phyloP scores from a whole-genome alignment of 2,329 filamentous ascomycete genomes.

The Paecilomyces variotii region DNA sequence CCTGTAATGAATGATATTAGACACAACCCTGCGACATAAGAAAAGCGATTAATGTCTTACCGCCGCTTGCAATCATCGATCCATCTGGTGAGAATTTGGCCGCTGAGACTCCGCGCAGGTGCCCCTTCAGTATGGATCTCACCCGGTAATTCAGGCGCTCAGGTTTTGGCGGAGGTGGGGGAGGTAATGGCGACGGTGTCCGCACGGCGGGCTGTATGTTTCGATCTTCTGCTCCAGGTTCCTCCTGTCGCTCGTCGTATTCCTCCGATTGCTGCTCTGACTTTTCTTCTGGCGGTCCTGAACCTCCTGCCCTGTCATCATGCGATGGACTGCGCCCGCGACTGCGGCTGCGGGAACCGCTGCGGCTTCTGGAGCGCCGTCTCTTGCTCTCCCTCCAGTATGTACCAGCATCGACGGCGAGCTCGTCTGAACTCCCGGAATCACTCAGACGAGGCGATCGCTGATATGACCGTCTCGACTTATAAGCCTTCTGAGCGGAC shows the following conservation, averaged over 20 bases:
- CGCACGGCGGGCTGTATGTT: conserved; percentile 14
- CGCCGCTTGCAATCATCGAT: conserved; percentile 79
- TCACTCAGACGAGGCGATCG: conserved; percentile 20
- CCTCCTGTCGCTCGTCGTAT: conserved; percentile 2
- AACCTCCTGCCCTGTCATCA: not conserved
- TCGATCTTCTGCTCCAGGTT: conserved; percentile 1
- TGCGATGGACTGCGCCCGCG: not conserved
- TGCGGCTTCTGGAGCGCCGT: conserved; percentile 13
- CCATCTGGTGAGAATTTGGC: conserved; percentile 90
- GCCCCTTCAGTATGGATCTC: conserved; percentile 65
- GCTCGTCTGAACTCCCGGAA: conserved; percentile 41
- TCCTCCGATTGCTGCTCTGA: not conserved
- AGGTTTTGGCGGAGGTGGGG: conserved; percentile 42
- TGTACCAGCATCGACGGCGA: conserved; percentile 28
- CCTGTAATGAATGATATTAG: conserved; percentile 33
- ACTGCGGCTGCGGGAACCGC: conserved; percentile 18
- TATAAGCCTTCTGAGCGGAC: conserved; percentile 21
- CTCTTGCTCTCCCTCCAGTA: conserved; percentile 21
- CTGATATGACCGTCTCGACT: conserved; percentile 20
- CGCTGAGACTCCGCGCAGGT: conserved; percentile 69
- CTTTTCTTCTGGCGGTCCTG: not conserved
- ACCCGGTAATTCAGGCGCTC: conserved; percentile 59
- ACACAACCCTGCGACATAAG: not conserved
- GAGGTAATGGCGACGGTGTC: conserved; percentile 29
- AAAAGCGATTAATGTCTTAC: conserved; percentile 29